phyloP scores from a whole-genome alignment of 306 rosid species.

The Rubus idaeus region DNA sequence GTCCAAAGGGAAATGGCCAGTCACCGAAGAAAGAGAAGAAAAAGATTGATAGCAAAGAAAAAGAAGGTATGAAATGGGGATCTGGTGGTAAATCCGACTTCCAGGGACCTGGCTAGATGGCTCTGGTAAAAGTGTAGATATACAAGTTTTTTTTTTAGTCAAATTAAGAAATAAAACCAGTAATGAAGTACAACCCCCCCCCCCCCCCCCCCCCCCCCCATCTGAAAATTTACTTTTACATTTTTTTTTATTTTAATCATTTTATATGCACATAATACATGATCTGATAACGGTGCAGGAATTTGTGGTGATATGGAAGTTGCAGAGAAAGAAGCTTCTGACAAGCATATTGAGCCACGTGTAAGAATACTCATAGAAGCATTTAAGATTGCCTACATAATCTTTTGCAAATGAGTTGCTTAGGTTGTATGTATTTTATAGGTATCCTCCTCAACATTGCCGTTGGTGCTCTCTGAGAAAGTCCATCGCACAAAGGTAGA shows the following conservation, averaged over 20 bases:
- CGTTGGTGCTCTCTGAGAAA: slow-evolving; percentile 87
- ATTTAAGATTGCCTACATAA: slow-evolving; percentile 16
- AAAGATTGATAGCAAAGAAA: slow-evolving; percentile 33
- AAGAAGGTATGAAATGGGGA: slow-evolving; percentile 40
- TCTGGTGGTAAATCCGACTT: not conserved
- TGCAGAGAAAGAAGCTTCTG: slow-evolving; percentile 59
- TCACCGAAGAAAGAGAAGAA: slow-evolving; percentile 43
- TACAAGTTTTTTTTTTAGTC: not conserved
- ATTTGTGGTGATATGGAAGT: slow-evolving; percentile 40
- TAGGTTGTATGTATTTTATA: slow-evolving; percentile 38
- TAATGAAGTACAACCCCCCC: too few species aligned
- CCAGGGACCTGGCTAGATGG: not conserved
- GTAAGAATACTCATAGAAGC: slow-evolving; percentile 46
- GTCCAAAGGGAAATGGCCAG: slow-evolving; percentile 34
- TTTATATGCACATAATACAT: slow-evolving; percentile 20
- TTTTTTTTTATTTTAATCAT: not conserved
- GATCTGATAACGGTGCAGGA: slow-evolving; percentile 41
- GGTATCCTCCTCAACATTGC: slow-evolving; percentile 81
- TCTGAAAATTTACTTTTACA: slow-evolving; percentile 14
- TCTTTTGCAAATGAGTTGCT: slow-evolving; percentile 26
- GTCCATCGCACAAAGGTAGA: slow-evolving; percentile 82
- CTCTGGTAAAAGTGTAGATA: not conserved
- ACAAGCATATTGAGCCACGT: slow-evolving; percentile 49
- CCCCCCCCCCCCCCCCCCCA: too few species aligned
- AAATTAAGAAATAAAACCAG: not conserved